A percentile compares a stretch with the other conserved stretches of the same genome.
phyloP scores from a whole-genome alignment of 23 red algal genomes.

The Gracilaria gracilis region DNA sequence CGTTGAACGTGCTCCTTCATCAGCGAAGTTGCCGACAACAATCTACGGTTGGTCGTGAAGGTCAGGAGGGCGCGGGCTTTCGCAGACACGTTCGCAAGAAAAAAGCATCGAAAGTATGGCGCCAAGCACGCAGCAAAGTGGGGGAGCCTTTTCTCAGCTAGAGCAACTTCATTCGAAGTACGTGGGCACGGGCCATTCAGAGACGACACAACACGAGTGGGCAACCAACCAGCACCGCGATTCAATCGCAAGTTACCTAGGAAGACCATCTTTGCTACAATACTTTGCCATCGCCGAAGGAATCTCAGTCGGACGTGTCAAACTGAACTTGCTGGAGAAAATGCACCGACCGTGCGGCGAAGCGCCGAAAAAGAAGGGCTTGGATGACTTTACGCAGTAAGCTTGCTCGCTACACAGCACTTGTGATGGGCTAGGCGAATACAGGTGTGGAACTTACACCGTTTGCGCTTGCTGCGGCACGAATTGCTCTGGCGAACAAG shows the following conservation, averaged over 20 bases:
- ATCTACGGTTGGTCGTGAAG: too few relatives aligned
- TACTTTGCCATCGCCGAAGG: slow-evolving; percentile 83
- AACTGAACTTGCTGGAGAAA: slow-evolving; percentile 74
- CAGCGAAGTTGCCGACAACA: too few relatives aligned
- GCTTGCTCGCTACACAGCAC: background rate
- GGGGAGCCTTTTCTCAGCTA: slow-evolving; percentile 67
- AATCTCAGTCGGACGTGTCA: slow-evolving; percentile 67
- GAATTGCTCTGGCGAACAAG: background rate
- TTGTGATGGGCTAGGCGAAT: too few relatives aligned
- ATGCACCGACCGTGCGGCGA: slow-evolving; percentile 77
- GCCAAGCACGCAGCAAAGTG: background rate
- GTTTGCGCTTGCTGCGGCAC: background rate
- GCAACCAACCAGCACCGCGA: slow-evolving; percentile 77
- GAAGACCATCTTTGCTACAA: slow-evolving; percentile 54
- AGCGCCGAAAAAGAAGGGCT: slow-evolving; percentile 39
- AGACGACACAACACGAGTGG: slow-evolving; percentile 87
- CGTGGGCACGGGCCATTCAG: slow-evolving; percentile 80
- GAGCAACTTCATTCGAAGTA: slow-evolving; percentile 76
- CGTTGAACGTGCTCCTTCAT: too few relatives aligned
- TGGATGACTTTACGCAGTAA: slow-evolving; percentile 41
- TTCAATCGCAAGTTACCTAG: slow-evolving; percentile 79
- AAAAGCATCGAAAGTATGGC: slow-evolving; percentile 12
- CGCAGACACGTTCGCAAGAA: background rate
- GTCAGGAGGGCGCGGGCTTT: too few relatives aligned
- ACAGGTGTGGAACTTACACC: background rate